Conservation (phyloP, 495 filamentous ascomycete genomes). For the Tuber calosporum region DNA sequence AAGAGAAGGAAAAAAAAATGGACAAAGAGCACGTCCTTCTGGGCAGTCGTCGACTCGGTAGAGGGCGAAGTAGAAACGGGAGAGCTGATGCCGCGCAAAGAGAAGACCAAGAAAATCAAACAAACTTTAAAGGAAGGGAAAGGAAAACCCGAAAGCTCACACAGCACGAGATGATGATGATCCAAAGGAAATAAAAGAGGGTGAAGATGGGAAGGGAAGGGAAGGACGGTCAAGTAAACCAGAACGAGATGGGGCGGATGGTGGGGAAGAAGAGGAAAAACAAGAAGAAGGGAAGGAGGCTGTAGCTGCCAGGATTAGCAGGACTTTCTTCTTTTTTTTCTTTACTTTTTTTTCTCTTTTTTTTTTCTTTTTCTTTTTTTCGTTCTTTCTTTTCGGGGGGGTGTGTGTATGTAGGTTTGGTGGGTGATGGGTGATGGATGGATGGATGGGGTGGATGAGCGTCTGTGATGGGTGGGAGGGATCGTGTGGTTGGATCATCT, state of each 20-base stretch:
- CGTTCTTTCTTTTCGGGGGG: too few relatives aligned
- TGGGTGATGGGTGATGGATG: slow-evolving; percentile 9
- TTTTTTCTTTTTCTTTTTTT: too few relatives aligned
- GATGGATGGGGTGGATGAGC: slow-evolving; percentile 32
- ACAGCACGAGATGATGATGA: slow-evolving; percentile 41
- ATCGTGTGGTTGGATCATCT: slow-evolving; percentile 23
- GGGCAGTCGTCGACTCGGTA: background rate
- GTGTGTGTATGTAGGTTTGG: too few relatives aligned
- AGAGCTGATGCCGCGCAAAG: slow-evolving; percentile 20
- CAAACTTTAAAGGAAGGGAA: slow-evolving; percentile 41
- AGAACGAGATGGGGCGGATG: slow-evolving; percentile 38
- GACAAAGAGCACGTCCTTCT: background rate
- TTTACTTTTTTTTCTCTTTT: too few relatives aligned
- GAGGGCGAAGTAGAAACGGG: background rate
- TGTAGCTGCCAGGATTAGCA: slow-evolving; percentile 23
- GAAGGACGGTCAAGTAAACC: slow-evolving; percentile 38
- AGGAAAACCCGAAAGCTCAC: slow-evolving; percentile 40
- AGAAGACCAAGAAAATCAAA: slow-evolving; percentile 42
- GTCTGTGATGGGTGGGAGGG: slow-evolving; percentile 39
- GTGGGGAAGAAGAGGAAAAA: slow-evolving; percentile 39
- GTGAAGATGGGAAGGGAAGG: slow-evolving; percentile 39
- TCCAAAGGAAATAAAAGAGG: slow-evolving; percentile 43
- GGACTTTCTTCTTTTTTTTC: slow-evolving; percentile 38
- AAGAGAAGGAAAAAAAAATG: background rate
- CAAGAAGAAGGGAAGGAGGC: slow-evolving; percentile 32